A percentile compares a stretch with the other conserved stretches of the same genome.
These are phyloP conservation scores for Bruguiera parviflora DNA, from an alignment of 345 rosid species.

Conservation along the genomic window DNA sequence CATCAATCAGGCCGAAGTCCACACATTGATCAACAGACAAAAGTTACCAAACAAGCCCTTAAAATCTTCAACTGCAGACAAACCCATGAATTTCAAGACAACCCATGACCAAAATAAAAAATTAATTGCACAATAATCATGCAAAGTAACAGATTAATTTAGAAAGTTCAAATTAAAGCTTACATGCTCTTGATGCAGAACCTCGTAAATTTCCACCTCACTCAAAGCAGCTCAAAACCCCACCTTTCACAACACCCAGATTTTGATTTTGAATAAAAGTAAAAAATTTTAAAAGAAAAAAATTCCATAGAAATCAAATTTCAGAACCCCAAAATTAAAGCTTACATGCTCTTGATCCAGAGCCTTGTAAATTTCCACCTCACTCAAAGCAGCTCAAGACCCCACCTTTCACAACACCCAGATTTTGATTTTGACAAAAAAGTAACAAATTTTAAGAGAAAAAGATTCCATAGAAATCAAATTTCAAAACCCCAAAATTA, in stretches of 20 bases:
- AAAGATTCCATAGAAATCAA: background rate
- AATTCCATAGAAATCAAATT: background rate
- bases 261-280: background rate
- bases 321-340: constrained; percentile 9
- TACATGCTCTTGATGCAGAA: constrained; percentile 19
- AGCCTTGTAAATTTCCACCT: constrained; percentile 13
- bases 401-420: constrained; percentile 3
- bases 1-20: background rate
- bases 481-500: background rate
- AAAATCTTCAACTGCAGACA: background rate
- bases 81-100: background rate
- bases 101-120: background rate
- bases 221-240: constrained; percentile 19
- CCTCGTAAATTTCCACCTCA: constrained; percentile 13
- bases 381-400: constrained; percentile 18
- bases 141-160: background rate
- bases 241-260: constrained; percentile 1
- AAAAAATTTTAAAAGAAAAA: background rate
- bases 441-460: background rate
- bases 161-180: constrained; percentile 8
- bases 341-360: constrained; percentile 21
- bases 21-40: background rate
- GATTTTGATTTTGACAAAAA: background rate
- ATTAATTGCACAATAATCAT: no score
- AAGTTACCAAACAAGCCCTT: background rate